These are phyloP conservation scores for Magnusiomyces tetraspermus DNA, from an alignment of 1,139 yeast species.

Conservation along the genomic window DNA sequence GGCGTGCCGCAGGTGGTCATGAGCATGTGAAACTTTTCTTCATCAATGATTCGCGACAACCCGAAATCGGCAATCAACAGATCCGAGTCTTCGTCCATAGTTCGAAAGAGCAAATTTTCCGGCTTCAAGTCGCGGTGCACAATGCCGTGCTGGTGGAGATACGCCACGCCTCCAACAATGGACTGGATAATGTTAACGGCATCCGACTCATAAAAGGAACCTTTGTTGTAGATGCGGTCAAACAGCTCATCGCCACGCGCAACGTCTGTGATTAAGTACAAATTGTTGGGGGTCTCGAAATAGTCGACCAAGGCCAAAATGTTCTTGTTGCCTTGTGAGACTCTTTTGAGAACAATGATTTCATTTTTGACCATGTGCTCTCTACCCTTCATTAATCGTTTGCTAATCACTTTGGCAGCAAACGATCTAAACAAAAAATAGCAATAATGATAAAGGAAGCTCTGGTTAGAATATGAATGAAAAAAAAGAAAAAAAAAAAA, in stretches of 20 bases:
- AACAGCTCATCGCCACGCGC: conserved; percentile 67
- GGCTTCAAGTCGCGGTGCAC: conserved; percentile 93
- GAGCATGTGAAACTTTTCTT: conserved; percentile 42
- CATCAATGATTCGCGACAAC: conserved; percentile 42
- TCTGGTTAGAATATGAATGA: neutral
- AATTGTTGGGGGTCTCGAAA: conserved; percentile 53
- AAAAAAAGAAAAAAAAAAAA: neutral
- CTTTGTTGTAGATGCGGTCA: conserved; percentile 46
- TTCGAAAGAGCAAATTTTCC: conserved; percentile 63
- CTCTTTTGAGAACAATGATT: conserved; percentile 42
- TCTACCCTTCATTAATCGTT: conserved; percentile 37
- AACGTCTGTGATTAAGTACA: conserved; percentile 57
- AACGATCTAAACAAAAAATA: conserved; percentile 21
- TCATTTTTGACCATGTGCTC: conserved; percentile 47
- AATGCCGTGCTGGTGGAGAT: conserved; percentile 67
- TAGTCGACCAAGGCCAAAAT: conserved; percentile 57
- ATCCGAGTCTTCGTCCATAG: conserved; percentile 38
- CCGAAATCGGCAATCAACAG: conserved; percentile 69
- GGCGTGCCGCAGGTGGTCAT: conserved; percentile 55
- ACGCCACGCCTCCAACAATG: conserved; percentile 44
- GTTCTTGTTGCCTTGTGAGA: conserved; percentile 45
- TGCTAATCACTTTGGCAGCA: conserved; percentile 38
- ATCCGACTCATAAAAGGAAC: conserved; percentile 42
- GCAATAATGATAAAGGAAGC: no score
- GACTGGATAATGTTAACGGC: conserved; percentile 44